Conservation (phyloP, 2,329 filamentous ascomycete species). For the Sporothrix sp. region DNA sequence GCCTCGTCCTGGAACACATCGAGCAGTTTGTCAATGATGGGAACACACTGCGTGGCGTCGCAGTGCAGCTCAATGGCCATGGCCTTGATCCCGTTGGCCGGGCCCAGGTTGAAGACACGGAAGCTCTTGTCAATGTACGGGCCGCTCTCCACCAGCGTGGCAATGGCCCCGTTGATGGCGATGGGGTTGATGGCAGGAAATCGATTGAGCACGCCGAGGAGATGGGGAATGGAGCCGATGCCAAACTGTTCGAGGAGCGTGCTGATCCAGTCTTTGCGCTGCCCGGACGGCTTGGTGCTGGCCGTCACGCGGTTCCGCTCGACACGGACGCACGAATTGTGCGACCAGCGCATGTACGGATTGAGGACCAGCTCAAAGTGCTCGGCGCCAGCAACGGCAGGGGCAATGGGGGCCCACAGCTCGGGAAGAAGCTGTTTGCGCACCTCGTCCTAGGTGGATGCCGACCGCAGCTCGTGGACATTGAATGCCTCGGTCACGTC, state of each 20-base stretch:
- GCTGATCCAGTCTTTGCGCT: constrained; percentile 18
- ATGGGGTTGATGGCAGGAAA: constrained; percentile 17
- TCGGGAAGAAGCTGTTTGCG: constrained; percentile 17
- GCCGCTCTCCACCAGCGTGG: constrained; percentile 18
- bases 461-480: constrained; percentile 18
- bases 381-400: constrained; percentile 15
- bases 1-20: constrained; percentile 17
- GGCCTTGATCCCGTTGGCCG: constrained; percentile 20
- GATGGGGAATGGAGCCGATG: constrained; percentile 15
- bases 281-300: constrained; percentile 13
- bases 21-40: constrained; percentile 18
- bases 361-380: constrained; percentile 23
- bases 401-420: constrained; percentile 17
- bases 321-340: constrained; percentile 17
- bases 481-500: constrained; percentile 19
- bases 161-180: constrained; percentile 19
- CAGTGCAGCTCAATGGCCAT: constrained; percentile 20
- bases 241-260: constrained; percentile 18
- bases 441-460: constrained; percentile 19
- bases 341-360: constrained; percentile 18
- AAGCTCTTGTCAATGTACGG: constrained; percentile 22
- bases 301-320: constrained; percentile 16
- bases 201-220: constrained; percentile 17
- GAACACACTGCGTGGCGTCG: constrained; percentile 17
- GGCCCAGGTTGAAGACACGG: constrained; percentile 21